Conservation (phyloP, 139 green algal species). For the Chlamydomonas urium region DNA sequence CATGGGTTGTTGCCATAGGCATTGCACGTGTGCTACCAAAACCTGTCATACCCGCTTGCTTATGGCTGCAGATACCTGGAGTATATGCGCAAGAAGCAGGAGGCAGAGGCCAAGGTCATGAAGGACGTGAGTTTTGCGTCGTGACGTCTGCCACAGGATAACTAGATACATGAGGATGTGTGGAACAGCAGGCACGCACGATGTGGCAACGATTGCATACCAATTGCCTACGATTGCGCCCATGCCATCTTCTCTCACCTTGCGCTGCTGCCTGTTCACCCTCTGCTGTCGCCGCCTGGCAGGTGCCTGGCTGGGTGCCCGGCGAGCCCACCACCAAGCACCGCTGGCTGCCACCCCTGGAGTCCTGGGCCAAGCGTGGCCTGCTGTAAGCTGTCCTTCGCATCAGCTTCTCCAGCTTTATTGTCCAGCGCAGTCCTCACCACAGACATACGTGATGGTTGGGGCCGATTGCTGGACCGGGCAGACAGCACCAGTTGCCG, state of each 20-base stretch:
- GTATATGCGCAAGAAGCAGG: constrained; percentile 27
- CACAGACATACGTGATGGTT: too few species aligned
- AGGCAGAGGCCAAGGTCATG: constrained; percentile 65
- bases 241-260: not conserved
- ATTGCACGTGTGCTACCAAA: too few species aligned
- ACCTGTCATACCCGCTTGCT: too few species aligned
- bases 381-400: too few species aligned
- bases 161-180: too few species aligned
- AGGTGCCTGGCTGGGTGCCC: constrained; percentile 61
- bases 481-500: too few species aligned
- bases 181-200: not conserved
- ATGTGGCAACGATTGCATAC: constrained; percentile 8
- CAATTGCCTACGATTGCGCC: not conserved
- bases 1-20: too few species aligned
- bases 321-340: constrained; percentile 51
- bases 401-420: too few species aligned
- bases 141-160: too few species aligned
- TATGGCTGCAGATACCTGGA: constrained; percentile 51
- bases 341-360: constrained; percentile 38
- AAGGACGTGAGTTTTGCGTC: constrained; percentile 69
- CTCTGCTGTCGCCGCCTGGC: too few species aligned
- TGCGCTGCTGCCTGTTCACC: not conserved
- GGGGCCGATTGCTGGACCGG: too few species aligned
- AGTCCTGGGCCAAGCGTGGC: constrained; percentile 40
- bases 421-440: too few species aligned